Percentiles rank a stretch among this genome's conserved stretches.
phyloP scores from a whole-genome alignment of 2,329 filamentous ascomycete species.

The Xylariomycetidae sp. region DNA sequence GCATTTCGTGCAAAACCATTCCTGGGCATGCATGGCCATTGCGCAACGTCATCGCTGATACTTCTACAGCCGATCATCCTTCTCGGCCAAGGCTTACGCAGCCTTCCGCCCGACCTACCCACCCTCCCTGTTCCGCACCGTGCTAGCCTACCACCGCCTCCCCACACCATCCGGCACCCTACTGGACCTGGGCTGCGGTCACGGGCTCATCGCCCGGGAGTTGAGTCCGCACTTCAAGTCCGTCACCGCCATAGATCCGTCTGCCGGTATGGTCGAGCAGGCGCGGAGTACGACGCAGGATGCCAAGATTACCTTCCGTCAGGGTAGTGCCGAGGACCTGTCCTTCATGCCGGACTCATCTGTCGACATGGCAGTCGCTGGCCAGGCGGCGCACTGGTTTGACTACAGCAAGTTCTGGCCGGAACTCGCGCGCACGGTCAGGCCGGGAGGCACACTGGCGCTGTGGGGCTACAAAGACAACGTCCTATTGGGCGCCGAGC shows the following conservation, averaged over 20 bases:
- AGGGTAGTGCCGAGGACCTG: constrained; percentile 50
- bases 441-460: constrained; percentile 53
- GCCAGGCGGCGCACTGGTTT: constrained; percentile 65
- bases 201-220: constrained; percentile 51
- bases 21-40: no score
- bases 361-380: constrained; percentile 47
- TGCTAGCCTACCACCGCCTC: constrained; percentile 49
- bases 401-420: constrained; percentile 52
- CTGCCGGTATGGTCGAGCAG: constrained; percentile 51
- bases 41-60: constrained; percentile 12
- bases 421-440: constrained; percentile 49
- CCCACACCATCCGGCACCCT: constrained; percentile 27
- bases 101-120: constrained; percentile 58
- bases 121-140: constrained; percentile 44
- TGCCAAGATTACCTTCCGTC: constrained; percentile 43
- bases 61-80: constrained; percentile 45
- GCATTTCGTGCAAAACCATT: no score
- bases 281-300: constrained; percentile 36
- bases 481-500: constrained; percentile 48
- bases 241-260: constrained; percentile 53
- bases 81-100: constrained; percentile 54
- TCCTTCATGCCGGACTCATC: constrained; percentile 42
- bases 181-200: constrained; percentile 61
- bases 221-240: constrained; percentile 48
- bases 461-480: constrained; percentile 66